phyloP scores from a whole-genome alignment of 768 basidiomycete species.

The Mycena maculata region DNA sequence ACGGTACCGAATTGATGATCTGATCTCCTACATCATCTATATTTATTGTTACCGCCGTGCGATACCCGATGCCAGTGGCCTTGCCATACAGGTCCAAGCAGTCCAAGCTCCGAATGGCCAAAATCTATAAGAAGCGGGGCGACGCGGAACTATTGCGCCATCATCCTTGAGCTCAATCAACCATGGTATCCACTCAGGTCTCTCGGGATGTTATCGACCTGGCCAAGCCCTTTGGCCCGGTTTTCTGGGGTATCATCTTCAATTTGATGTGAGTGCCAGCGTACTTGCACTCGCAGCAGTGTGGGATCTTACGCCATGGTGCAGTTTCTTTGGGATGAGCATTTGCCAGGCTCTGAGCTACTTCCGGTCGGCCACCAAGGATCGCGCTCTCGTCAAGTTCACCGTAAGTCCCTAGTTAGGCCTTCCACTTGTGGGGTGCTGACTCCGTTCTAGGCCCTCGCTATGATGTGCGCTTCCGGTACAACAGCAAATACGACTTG shows the following conservation, averaged over 20 bases:
- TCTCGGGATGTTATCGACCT: background rate
- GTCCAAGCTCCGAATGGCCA: too few relatives aligned
- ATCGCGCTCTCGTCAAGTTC: conserved; percentile 4
- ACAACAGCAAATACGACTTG: background rate
- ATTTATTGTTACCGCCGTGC: too few relatives aligned
- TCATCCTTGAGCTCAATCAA: background rate
- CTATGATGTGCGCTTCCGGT: conserved; percentile 6
- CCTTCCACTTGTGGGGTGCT: background rate
- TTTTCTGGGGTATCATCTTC: conserved; percentile 11
- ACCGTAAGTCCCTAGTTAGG: conserved; percentile 1
- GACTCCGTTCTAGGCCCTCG: conserved; percentile 4
- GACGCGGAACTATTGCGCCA: background rate
- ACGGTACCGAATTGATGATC: too few relatives aligned
- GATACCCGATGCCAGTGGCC: too few relatives aligned
- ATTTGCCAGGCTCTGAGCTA: conserved; percentile 12
- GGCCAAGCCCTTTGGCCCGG: conserved; percentile 18
- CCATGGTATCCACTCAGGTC: background rate
- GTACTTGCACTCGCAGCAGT: background rate
- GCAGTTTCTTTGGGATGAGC: conserved; percentile 18
- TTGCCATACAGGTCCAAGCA: too few relatives aligned
- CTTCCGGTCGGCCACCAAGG: background rate
- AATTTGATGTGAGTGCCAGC: conserved; percentile 12
- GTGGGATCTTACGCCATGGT: background rate
- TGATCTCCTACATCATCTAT: too few relatives aligned
- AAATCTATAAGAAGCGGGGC: background rate